A percentile compares a stretch with the other conserved stretches of the same genome.
phyloP scores from a whole-genome alignment of 331 rosid species.

The Dryas integrifolia region DNA sequence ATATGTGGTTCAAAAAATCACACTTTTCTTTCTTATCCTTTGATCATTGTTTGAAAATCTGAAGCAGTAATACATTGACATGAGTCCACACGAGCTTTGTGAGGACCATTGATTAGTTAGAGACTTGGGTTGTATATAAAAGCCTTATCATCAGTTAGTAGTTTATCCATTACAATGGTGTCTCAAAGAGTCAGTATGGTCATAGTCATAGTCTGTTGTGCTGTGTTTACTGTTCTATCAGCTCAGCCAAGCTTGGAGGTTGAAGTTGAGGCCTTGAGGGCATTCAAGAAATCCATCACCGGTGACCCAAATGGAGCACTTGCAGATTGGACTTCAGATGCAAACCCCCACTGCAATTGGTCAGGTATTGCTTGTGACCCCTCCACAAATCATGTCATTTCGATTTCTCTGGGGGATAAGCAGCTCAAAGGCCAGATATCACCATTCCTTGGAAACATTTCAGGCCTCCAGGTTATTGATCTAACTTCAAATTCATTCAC shows the following conservation, averaged over 20 bases:
- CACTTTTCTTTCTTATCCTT: not conserved
- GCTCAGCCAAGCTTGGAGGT: conserved; percentile 40
- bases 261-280: conserved; percentile 60
- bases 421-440: conserved; percentile 67
- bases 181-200: conserved; percentile 40
- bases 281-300: conserved; percentile 55
- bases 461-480: conserved; percentile 75
- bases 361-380: conserved; percentile 63
- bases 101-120: not conserved
- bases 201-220: conserved; percentile 26
- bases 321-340: conserved; percentile 47
- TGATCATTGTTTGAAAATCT: not conserved
- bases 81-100: not conserved
- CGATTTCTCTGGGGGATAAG: conserved; percentile 44
- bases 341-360: conserved; percentile 67
- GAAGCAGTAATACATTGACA: not conserved
- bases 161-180: conserved; percentile 31
- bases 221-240: conserved; percentile 25
- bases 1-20: conserved; percentile 13
- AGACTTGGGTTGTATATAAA: not conserved
- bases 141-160: not conserved
- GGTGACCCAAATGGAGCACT: conserved; percentile 54
- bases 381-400: conserved; percentile 42
- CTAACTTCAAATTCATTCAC: conserved; percentile 55
- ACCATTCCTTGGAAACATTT: conserved; percentile 70